Percentiles rank a stretch among this genome's conserved stretches.
phyloP scores from a whole-genome alignment of 2,329 filamentous ascomycete species.

The Aaosphaeria pasadenensis region DNA sequence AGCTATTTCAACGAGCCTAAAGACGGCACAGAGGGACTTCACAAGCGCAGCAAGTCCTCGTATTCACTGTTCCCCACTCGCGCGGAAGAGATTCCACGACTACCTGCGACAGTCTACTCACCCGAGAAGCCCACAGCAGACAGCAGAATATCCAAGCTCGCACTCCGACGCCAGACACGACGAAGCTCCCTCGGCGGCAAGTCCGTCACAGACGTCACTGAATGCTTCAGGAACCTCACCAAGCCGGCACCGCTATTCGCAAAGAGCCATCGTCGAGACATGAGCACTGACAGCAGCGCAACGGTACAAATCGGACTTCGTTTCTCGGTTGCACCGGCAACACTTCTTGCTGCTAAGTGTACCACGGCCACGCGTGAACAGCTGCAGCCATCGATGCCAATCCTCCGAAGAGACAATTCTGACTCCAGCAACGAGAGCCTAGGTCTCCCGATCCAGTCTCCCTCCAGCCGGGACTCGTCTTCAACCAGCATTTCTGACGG shows the following conservation, averaged over 20 bases:
- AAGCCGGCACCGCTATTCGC: slow-evolving; percentile 39
- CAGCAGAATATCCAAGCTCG: slow-evolving; percentile 25
- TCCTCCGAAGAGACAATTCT: slow-evolving; percentile 20
- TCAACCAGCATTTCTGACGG: slow-evolving; percentile 1
- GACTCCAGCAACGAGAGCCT: slow-evolving; percentile 25
- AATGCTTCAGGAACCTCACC: slow-evolving; percentile 35
- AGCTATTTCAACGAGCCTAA: slow-evolving; percentile 15
- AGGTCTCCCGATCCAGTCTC: slow-evolving; percentile 29
- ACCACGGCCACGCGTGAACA: slow-evolving; percentile 15
- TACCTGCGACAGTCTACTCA: slow-evolving; percentile 39
- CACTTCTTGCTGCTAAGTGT: slow-evolving; percentile 31
- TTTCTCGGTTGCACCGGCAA: slow-evolving; percentile 51
- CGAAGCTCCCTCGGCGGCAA: slow-evolving; percentile 22
- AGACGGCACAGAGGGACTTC: slow-evolving; percentile 11
- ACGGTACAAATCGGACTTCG: slow-evolving; percentile 71
- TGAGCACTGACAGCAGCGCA: slow-evolving; percentile 62
- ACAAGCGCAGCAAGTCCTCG: slow-evolving; percentile 26
- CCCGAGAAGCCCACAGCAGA: slow-evolving; percentile 17
- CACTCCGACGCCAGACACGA: slow-evolving; percentile 28
- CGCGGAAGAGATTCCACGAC: slow-evolving; percentile 36
- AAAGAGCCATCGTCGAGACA: slow-evolving; percentile 50
- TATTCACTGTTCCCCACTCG: slow-evolving; percentile 40
- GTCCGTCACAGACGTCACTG: slow-evolving; percentile 36
- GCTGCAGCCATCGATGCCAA: slow-evolving; percentile 6
- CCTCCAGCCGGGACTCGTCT: slow-evolving; percentile 11